A percentile compares a stretch with the other conserved stretches of the same genome.
Conservation (phyloP, 352 stramenopile genomes). For the Phytophthora pistaciae region DNA sequence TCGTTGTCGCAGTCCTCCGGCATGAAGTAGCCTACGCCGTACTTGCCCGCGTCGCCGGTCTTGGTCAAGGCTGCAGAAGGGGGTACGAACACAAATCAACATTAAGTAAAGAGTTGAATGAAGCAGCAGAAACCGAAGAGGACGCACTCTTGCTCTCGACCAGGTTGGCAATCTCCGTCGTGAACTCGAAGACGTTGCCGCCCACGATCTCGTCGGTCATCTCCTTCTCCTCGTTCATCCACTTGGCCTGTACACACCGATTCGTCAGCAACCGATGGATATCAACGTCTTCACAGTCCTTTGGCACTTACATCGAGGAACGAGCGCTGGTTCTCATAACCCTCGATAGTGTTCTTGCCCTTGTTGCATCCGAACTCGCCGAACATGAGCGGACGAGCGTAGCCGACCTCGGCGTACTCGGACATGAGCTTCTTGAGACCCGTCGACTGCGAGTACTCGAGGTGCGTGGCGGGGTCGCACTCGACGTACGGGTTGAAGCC, state of each 20-base stretch:
- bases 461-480: conserved; percentile 60
- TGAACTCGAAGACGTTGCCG: conserved; percentile 84
- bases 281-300: not conserved
- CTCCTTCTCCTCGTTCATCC: conserved; percentile 80
- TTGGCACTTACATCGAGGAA: conserved; percentile 57
- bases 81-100: not conserved
- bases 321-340: conserved; percentile 72
- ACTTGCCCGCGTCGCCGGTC: conserved; percentile 60
- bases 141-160: conserved; percentile 40
- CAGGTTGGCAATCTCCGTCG: conserved; percentile 68
- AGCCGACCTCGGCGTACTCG: conserved; percentile 56
- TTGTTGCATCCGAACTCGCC: conserved; percentile 83
- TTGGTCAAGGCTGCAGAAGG: conserved; percentile 45
- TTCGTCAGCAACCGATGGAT: not conserved
- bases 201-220: conserved; percentile 75
- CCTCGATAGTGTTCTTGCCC: conserved; percentile 69
- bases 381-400: conserved; percentile 76
- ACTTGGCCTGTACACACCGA: conserved; percentile 47
- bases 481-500: conserved; percentile 74
- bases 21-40: conserved; percentile 70
- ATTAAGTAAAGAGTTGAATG: not conserved
- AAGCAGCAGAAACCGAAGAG: not conserved
- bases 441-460: conserved; percentile 60
- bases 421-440: conserved; percentile 71
- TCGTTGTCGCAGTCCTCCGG: conserved; percentile 70